Evolutionary conservation across 2,329 filamentous ascomycete genomes (phyloP), one percentile per base, ranked within the genome.

Genomic region (Onygenales sp.): DNA sequence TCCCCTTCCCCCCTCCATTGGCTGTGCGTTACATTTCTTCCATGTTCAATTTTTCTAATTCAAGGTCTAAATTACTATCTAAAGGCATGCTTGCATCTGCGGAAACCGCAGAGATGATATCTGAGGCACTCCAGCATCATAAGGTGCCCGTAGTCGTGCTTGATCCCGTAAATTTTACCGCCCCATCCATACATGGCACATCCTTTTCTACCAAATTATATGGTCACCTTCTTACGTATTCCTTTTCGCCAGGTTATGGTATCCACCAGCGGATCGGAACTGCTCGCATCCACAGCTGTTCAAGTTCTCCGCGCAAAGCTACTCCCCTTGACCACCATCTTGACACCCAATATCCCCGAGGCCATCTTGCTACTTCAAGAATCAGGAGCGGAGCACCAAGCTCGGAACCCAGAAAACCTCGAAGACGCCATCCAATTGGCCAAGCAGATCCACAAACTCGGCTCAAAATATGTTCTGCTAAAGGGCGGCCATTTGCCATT

Each of bases 401-500:
- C 60, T 6, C 60, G 70, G 5, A 73, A 79, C 3, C 77, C 87
- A 1, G 68, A 75, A 4, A 77, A 74, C 46, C 72, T 89, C 1
- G 75, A 81, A 4, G 87, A 87, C 43, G 69, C 96, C 42, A 82
- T 89, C 60, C 64, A 70, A 0, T 75, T 95, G 36, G 89, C 87
- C 0, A 81, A 79, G 57, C 72, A 74, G 10, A 75, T 95, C 7
- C 80, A 83, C 41, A 66, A 69, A 1, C 74, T 95, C 0, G 91
- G 91, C 0, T 85, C 90, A 0, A 79, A 81, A 58, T 90, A 86
- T 73, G 86, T 96, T 33, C 78, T 97, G 8, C 75, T 96, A 55
- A 97, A 97, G 70, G 92, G 92, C 43, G 92, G 92, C 0, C 93
- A 97, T 71, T 69, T 86, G n/a, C 90, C 92, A 1, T 79, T 97